These are phyloP conservation scores for Zoysia japonica DNA, from an alignment of 176 grass and related monocot species.

Conservation along the genomic window DNA sequence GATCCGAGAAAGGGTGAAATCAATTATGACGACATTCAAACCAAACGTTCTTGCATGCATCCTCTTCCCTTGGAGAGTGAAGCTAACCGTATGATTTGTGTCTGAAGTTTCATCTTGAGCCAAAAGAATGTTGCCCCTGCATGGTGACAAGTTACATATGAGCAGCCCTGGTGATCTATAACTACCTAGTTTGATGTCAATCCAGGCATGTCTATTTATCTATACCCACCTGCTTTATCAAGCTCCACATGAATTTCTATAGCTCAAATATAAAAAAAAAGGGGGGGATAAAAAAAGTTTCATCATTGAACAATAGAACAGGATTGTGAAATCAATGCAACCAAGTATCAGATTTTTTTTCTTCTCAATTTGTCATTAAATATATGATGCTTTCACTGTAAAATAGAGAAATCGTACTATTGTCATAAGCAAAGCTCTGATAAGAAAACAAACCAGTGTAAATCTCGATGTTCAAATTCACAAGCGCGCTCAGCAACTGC, in stretches of 20 bases:
- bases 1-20: conserved; percentile 95
- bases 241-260: not conserved
- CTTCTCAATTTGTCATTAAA: not conserved
- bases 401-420: not conserved
- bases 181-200: not conserved
- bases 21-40: conserved; percentile 73
- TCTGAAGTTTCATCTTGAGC: conserved; percentile 54
- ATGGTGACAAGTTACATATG: conserved; percentile 35
- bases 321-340: not conserved
- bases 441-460: conserved; percentile 75
- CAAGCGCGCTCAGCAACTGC: conserved; percentile 86
- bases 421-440: not conserved
- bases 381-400: not conserved
- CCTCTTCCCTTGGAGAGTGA: conserved; percentile 64
- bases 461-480: conserved; percentile 96
- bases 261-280: not conserved
- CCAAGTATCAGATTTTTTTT: not conserved
- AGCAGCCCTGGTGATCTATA: not conserved
- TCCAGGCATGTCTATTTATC: not conserved
- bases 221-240: not conserved
- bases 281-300: not conserved
- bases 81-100: conserved; percentile 36
- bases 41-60: conserved; percentile 64
- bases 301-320: not conserved
- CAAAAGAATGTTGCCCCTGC: conserved; percentile 96